Evolutionary conservation across 768 basidiomycete genomes (phyloP).

Genomic region (Glaciozyma antarctica): DNA sequence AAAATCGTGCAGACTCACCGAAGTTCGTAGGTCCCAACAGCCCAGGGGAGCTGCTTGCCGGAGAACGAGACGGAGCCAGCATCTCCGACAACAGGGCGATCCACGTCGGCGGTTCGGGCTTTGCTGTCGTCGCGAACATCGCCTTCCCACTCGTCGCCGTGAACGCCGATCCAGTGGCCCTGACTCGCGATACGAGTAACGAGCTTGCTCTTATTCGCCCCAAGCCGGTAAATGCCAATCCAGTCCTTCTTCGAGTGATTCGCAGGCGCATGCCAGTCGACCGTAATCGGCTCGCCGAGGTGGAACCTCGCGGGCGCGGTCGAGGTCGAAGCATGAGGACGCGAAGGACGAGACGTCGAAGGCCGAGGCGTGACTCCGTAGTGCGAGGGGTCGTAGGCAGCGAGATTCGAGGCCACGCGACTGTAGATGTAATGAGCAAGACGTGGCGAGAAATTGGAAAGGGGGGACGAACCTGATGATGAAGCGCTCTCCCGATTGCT

Average conservation of each 20-base stretch:
- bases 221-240: slow-evolving; percentile 65
- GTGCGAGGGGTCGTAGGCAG: slow-evolving; percentile 65
- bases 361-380: slow-evolving; percentile 61
- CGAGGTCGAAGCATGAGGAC: slow-evolving; percentile 19
- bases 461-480: slow-evolving; percentile 68
- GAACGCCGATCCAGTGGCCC: slow-evolving; percentile 88
- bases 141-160: slow-evolving; percentile 87
- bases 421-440: slow-evolving; percentile 38
- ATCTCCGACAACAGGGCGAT: slow-evolving; percentile 7
- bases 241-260: slow-evolving; percentile 86
- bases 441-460: not conserved
- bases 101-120: too few species aligned
- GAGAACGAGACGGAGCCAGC: slow-evolving; percentile 62
- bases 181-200: slow-evolving; percentile 76
- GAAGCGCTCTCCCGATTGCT: slow-evolving; percentile 80
- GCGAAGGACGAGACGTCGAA: slow-evolving; percentile 36
- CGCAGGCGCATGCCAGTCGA: slow-evolving; percentile 77
- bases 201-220: slow-evolving; percentile 70
- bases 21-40: slow-evolving; percentile 76
- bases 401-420: slow-evolving; percentile 71
- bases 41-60: slow-evolving; percentile 74
- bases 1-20: slow-evolving; percentile 29
- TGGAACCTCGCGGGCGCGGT: slow-evolving; percentile 51
- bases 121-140: slow-evolving; percentile 49
- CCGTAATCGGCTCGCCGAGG: slow-evolving; percentile 76